Conservation (phyloP, 2,329 filamentous ascomycete species). For the Colletotrichum sp. region DNA sequence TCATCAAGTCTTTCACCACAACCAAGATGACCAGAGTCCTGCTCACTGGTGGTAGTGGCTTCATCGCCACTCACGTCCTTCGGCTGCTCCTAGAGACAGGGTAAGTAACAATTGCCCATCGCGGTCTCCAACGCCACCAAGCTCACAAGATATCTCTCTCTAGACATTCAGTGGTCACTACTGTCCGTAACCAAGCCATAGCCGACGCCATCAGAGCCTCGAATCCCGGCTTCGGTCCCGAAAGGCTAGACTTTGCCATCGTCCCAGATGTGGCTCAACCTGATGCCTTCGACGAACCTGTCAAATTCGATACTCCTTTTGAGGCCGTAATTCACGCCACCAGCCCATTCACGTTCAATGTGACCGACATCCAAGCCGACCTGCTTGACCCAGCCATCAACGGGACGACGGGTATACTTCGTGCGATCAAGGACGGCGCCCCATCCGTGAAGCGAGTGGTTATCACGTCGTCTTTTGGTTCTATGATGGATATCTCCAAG, state of each 20-base stretch:
- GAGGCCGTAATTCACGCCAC: constrained; percentile 65
- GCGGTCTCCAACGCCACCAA: no score
- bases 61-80: neutral
- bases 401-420: constrained; percentile 62
- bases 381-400: constrained; percentile 62
- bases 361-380: constrained; percentile 53
- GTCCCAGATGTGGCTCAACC: constrained; percentile 79
- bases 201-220: constrained; percentile 54
- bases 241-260: constrained; percentile 52
- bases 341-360: constrained; percentile 61
- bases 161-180: constrained; percentile 49
- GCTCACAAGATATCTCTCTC: no score
- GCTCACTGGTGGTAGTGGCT: neutral
- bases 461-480: constrained; percentile 52
- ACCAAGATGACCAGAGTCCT: neutral
- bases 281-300: constrained; percentile 73
- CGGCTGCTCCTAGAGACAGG: no score
- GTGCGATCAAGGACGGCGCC: constrained; percentile 60
- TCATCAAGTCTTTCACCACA: neutral
- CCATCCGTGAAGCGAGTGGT: constrained; percentile 71
- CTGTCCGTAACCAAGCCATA: constrained; percentile 58
- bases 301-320: constrained; percentile 38
- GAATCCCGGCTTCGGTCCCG: constrained; percentile 42
- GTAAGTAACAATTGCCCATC: no score
- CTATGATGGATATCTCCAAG: constrained; percentile 45